Conservation (phyloP, 2,329 filamentous ascomycete species). For the Penicillium oxalicum region DNA sequence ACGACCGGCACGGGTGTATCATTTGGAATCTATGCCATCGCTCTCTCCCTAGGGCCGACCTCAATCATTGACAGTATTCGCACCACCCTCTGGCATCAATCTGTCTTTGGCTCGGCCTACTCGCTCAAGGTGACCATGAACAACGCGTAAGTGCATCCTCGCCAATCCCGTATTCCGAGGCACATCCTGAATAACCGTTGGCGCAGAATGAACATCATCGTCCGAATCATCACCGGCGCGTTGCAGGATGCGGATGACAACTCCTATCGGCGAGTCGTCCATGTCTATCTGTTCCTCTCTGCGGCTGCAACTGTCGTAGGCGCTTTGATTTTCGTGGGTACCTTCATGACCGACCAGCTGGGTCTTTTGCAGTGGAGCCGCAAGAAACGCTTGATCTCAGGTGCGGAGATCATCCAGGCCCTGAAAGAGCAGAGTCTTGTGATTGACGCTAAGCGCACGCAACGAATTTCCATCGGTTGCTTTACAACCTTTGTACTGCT, state of each 20-base stretch:
- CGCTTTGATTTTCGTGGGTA: slow-evolving; percentile 34
- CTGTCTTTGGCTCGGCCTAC: slow-evolving; percentile 56
- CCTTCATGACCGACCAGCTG: slow-evolving; percentile 40
- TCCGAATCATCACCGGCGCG: slow-evolving; percentile 52
- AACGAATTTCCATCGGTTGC: slow-evolving; percentile 38
- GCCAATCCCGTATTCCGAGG: not conserved
- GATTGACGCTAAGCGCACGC: slow-evolving; percentile 35
- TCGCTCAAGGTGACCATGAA: slow-evolving; percentile 57
- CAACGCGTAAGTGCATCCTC: slow-evolving; percentile 41
- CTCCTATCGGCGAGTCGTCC: slow-evolving; percentile 51
- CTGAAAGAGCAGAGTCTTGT: slow-evolving; percentile 41
- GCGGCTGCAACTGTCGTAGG: slow-evolving; percentile 46
- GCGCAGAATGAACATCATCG: slow-evolving; percentile 53
- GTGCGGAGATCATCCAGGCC: slow-evolving; percentile 41
- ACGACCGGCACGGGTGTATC: slow-evolving; percentile 51
- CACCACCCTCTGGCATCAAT: slow-evolving; percentile 55
- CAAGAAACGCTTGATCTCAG: slow-evolving; percentile 45
- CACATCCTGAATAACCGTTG: not conserved
- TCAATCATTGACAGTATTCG: slow-evolving; percentile 57
- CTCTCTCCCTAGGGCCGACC: slow-evolving; percentile 51
- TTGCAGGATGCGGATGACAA: slow-evolving; percentile 55
- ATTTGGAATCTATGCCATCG: slow-evolving; percentile 56
- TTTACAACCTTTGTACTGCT: slow-evolving; percentile 44
- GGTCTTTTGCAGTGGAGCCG: slow-evolving; percentile 54
- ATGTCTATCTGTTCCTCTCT: slow-evolving; percentile 53